Evolutionary conservation across 495 filamentous ascomycete species (phyloP).

Genomic region (Penicillium bovifimosum): DNA sequence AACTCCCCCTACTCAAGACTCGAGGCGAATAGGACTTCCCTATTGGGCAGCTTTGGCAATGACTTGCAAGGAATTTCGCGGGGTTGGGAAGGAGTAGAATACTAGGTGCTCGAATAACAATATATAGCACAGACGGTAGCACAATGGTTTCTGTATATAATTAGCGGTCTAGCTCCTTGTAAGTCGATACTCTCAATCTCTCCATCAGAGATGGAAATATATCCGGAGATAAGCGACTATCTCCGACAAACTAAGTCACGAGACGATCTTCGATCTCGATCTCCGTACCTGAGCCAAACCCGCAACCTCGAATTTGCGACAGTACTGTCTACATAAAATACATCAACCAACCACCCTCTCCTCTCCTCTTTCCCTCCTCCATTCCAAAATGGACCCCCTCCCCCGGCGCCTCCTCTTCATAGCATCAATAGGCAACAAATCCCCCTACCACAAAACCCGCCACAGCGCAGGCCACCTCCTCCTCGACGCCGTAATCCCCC

Average conservation of each 20-base stretch:
- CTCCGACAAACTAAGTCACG: not conserved
- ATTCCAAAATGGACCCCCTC: not conserved
- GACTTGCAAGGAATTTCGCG: too few species aligned
- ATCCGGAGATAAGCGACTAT: not conserved
- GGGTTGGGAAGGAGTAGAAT: too few species aligned
- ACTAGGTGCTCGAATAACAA: too few species aligned
- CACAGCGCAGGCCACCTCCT: constrained; percentile 77
- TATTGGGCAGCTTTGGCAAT: too few species aligned
- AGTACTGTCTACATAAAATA: not conserved
- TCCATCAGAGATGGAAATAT: too few species aligned
- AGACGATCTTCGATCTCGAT: not conserved
- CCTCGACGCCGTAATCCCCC: constrained; percentile 48
- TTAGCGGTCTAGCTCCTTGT: too few species aligned
- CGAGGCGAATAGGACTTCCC: too few species aligned
- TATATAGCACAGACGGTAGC: not conserved
- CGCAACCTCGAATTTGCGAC: not conserved
- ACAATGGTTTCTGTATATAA: too few species aligned
- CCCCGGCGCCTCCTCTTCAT: constrained; percentile 51
- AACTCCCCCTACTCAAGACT: too few species aligned
- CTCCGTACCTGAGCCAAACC: not conserved
- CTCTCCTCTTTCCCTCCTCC: not conserved
- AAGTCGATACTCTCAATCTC: too few species aligned
- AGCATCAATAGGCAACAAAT: constrained; percentile 67
- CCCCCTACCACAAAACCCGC: constrained; percentile 61
- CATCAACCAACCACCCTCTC: not conserved